These are phyloP conservation scores for Vinca minor DNA, from an alignment of 257 asterid genomes.

Conservation along the genomic window DNA sequence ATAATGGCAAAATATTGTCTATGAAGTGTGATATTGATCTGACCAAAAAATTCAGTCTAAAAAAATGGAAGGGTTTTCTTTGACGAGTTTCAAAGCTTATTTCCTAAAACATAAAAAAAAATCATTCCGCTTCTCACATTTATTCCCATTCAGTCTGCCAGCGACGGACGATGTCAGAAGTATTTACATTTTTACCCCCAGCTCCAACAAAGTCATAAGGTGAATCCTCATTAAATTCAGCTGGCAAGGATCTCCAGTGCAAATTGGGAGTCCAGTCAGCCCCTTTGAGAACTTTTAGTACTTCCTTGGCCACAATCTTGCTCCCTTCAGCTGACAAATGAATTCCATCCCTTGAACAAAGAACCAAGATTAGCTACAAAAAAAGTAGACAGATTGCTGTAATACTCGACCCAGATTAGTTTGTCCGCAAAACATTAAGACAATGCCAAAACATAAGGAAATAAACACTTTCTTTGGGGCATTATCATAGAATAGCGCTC, in stretches of 20 bases:
- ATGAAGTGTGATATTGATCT: neutral
- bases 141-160: conserved; percentile 61
- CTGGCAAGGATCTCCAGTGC: conserved; percentile 50
- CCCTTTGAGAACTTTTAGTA: conserved; percentile 53
- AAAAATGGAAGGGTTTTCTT: too few relatives aligned
- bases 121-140: too few relatives aligned
- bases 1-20: neutral
- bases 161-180: conserved; percentile 20
- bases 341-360: conserved; percentile 61
- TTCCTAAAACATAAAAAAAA: neutral
- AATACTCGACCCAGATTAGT: too few relatives aligned
- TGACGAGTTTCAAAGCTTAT: neutral
- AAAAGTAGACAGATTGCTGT: neutral
- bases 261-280: conserved; percentile 79
- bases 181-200: conserved; percentile 34
- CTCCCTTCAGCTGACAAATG: conserved; percentile 67
- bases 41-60: neutral
- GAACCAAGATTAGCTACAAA: neutral
- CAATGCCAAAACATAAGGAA: neutral
- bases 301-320: conserved; percentile 51
- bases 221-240: conserved; percentile 56
- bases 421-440: too few relatives aligned
- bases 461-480: neutral
- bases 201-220: conserved; percentile 44
- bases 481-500: too few relatives aligned